Percentiles rank a stretch among this genome's conserved stretches.
phyloP scores from a whole-genome alignment of 2,329 filamentous ascomycete genomes.

The Paraphaeosphaeria minitans region DNA sequence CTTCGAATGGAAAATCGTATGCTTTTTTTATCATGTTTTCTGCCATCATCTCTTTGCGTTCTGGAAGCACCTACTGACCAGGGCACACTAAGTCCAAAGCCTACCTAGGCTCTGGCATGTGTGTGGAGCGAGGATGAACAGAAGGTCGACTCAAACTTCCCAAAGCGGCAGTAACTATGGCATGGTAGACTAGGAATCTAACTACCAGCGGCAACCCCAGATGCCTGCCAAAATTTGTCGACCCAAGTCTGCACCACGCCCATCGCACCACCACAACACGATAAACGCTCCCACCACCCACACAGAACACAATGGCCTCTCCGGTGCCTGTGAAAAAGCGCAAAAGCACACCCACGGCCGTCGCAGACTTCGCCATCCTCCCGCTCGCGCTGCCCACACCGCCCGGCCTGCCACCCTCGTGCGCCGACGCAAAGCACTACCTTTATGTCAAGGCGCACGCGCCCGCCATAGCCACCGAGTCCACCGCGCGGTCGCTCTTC shows the following conservation, averaged over 20 bases:
- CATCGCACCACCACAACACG: constrained; percentile 11
- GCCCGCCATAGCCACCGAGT: constrained; percentile 68
- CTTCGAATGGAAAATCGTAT: background rate
- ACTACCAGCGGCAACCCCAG: background rate
- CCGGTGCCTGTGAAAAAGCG: constrained; percentile 19
- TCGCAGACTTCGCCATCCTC: constrained; percentile 70
- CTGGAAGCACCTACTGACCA: too few species aligned
- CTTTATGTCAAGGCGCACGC: constrained; percentile 85
- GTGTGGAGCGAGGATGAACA: too few species aligned
- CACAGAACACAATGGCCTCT: constrained; percentile 24
- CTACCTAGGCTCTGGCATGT: too few species aligned
- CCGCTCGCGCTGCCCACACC: constrained; percentile 62
- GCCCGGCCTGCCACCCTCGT: constrained; percentile 55
- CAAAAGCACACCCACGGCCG: constrained; percentile 32
- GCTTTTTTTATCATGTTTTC: too few species aligned
- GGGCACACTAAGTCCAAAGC: too few species aligned
- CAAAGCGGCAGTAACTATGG: too few species aligned
- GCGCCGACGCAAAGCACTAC: constrained; percentile 68
- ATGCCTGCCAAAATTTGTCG: constrained; percentile 42
- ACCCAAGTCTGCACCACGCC: constrained; percentile 15
- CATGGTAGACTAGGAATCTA: too few species aligned
- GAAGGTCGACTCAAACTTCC: too few species aligned
- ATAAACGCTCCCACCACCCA: background rate
- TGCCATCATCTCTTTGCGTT: too few species aligned
- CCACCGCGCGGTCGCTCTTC: constrained; percentile 80